These are phyloP conservation scores for Yarrowia sp. DNA, from an alignment of 805 yeast species.

Conservation along the genomic window DNA sequence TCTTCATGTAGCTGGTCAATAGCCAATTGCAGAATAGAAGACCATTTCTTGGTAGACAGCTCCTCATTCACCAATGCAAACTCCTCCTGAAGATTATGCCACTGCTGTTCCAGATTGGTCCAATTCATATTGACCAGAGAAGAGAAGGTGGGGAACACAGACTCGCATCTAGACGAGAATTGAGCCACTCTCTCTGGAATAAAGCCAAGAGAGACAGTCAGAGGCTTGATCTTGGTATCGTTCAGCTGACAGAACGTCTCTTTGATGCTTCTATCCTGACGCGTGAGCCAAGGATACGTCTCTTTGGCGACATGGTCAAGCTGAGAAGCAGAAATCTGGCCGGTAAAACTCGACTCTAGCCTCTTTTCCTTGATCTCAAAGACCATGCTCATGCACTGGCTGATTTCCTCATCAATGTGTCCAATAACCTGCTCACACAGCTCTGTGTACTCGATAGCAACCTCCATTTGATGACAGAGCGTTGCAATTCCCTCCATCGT, in stretches of 20 bases:
- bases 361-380: constrained; percentile 44
- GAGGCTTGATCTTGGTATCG: constrained; percentile 42
- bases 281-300: constrained; percentile 42
- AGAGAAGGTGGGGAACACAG: constrained; percentile 43
- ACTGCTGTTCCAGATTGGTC: constrained; percentile 41
- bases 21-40: constrained; percentile 37
- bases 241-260: constrained; percentile 41
- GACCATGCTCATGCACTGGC: constrained; percentile 41
- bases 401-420: constrained; percentile 45
- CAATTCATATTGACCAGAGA: constrained; percentile 40
- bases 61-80: constrained; percentile 41
- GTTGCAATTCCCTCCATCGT: constrained; percentile 40
- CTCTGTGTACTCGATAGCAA: constrained; percentile 47
- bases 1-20: constrained; percentile 23
- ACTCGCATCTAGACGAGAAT: constrained; percentile 41
- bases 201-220: constrained; percentile 43
- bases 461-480: constrained; percentile 42
- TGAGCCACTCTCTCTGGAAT: constrained; percentile 44
- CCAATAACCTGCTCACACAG: constrained; percentile 44
- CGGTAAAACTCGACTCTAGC: constrained; percentile 4
- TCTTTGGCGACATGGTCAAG: constrained; percentile 37
- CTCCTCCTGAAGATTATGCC: constrained; percentile 40
- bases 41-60: constrained; percentile 44
- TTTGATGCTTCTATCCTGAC: constrained; percentile 42
- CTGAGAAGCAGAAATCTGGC: constrained; percentile 29